Evolutionary conservation across 371 early-diverging fungal genomes (phyloP), one percentile per base, ranked within the genome.

Genomic region (Syncephalastrum sp.): DNA sequence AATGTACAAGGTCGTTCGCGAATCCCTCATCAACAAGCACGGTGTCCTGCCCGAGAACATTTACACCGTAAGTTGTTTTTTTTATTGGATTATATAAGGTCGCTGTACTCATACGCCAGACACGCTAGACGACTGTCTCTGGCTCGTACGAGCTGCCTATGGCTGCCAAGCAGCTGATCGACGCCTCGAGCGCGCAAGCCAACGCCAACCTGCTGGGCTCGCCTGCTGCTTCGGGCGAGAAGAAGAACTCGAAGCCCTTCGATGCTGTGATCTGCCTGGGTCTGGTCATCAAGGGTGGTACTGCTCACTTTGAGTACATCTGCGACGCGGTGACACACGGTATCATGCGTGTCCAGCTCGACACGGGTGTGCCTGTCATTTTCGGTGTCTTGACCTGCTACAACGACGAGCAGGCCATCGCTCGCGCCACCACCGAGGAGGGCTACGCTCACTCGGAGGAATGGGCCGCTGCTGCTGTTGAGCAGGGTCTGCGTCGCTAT

Each of bases 231-330:
- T 59, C 44, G 5, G 47, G 57, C 3, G 47, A 59, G 10, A 57
- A 60, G 21, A 61, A 54, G 38, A 7, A 47, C 6, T 64, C 61
- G 27, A 74, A 74, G 48, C 82, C 88, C 13, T 86, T 89, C 60
- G 94, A 96, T 70, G 96, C 93, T 14, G 91, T 87, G n/a, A 92
- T 98, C 58, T 86, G 91, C 57, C 87, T 98, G 63, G 98, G 98
- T 45, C 90, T 96, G 23, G 86, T 98, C 52, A 96, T 98, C 83
- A 98, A 96, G 84, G 98, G 98, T 47, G 82, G 83, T 53, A 98
- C 98, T 42, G 93, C 94, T 87, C 98, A 98, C 64, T 98, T 96
- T 82, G 98, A 97, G 73, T 98, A 98, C 71, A 98, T 98, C 54
- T 86, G 91, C 45, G 95, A 95, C 54, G 91, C 97, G 5, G 89